Evolutionary conservation across 805 yeast species (phyloP).

Genomic region (Sugiyamaella chiloensis): DNA sequence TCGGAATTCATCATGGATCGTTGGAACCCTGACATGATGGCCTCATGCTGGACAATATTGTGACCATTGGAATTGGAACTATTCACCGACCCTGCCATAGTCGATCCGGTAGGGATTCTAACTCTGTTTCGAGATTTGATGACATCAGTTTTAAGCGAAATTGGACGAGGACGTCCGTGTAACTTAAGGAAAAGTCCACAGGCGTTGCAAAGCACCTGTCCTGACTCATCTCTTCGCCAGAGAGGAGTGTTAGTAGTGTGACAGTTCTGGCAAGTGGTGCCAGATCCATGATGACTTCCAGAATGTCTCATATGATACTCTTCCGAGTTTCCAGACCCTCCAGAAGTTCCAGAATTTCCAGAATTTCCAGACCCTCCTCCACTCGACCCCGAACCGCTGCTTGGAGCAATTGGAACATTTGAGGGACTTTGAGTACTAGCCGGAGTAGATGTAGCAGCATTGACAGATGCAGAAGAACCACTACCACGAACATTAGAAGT

Average conservation of each 20-base stretch:
- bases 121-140: conserved; percentile 74
- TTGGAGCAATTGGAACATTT: too few relatives aligned
- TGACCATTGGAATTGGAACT: too few relatives aligned
- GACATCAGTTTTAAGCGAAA: conserved; percentile 84
- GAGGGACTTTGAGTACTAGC: too few relatives aligned
- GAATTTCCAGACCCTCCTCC: too few relatives aligned
- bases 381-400: too few relatives aligned
- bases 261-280: conserved; percentile 57
- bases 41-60: background rate
- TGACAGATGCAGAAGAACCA: too few relatives aligned
- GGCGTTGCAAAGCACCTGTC: conserved; percentile 89
- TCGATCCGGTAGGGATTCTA: background rate
- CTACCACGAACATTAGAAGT: too few relatives aligned
- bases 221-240: conserved; percentile 93
- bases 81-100: background rate
- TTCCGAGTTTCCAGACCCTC: too few relatives aligned
- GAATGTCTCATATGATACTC: background rate
- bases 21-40: conserved; percentile 3
- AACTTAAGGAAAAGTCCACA: conserved; percentile 86
- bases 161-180: conserved; percentile 92
- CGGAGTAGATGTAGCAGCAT: too few relatives aligned
- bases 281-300: background rate
- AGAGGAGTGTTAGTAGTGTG: conserved; percentile 89
- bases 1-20: conserved; percentile 1
- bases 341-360: too few relatives aligned